Base-by-base conservation (phyloP, 1,284 basidiomycete species). In the Flammula alnicola region DNA sequence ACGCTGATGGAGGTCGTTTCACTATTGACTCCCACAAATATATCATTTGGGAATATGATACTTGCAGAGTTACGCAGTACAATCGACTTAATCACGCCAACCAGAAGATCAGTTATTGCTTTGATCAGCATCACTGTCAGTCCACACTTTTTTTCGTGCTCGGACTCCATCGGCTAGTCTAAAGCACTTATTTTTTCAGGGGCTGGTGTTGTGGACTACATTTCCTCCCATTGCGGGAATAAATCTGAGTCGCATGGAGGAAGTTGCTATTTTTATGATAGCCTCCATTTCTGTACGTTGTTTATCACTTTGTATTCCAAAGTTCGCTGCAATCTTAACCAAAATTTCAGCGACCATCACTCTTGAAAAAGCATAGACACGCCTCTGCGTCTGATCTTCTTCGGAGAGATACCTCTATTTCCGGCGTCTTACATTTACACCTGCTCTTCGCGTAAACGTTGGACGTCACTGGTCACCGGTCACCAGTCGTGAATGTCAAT, bases 101-200 rank as follows among this genome's bases (percentile, higher is more conserved):
- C 19, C 52, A 54, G 14, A 38, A 43, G 14, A 51, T 54, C 22
- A 50, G 52, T 17, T 54, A 54, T 20, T 54, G 52, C 41, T 54
- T 54, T 44, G 48, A 54, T 47, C 35, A 51, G 29, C 35, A 47
- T n/a, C 48, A 54, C 31, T 54, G 52, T 54, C 30, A 47, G 52
- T 44, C 11, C 25, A 22, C 17, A 16, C n/a, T n/a, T n/a, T n/a
- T n/a, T 40, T n/a, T 23, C 22, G 7, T 37, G n/a, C 36, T 31
- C 9, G 16, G 10, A 2, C 8, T 32, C n/a, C 9, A n/a, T 14
- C 38, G 14, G 25, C 30, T 33, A 20, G 29, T 42, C 23, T 38
- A 36, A 41, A 4, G 14, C 4, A 26, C 37, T 37, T 33, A 22
- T 29, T 10, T n/a, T 25, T 33, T 12, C 19, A 55, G 50, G 54